phyloP scores from a whole-genome alignment of 129 eudicot genomes.

The Arctium minus region DNA sequence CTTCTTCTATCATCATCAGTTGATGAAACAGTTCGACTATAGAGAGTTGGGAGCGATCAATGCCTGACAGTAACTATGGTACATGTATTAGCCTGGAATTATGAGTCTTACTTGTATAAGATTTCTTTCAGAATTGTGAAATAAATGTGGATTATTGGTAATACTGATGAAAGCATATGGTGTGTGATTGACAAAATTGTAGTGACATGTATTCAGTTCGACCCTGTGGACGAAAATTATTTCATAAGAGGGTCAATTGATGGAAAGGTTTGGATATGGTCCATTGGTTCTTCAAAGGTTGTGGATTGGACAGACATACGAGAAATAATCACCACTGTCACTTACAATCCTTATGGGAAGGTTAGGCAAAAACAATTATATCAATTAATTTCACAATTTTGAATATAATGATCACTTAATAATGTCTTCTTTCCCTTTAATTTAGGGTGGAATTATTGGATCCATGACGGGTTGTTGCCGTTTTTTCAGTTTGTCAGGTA shows the following conservation, averaged over 20 bases:
- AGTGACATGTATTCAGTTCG: slow-evolving; percentile 88
- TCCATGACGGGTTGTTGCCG: no score
- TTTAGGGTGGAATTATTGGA: no score
- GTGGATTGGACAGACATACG: slow-evolving; percentile 74
- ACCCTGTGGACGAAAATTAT: slow-evolving; percentile 62
- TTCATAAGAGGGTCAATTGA: slow-evolving; percentile 90
- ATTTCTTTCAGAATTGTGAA: no score
- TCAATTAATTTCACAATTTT: no score
- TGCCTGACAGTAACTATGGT: no score
- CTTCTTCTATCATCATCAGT: slow-evolving; percentile 74
- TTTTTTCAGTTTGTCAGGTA: no score
- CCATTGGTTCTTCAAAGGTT: slow-evolving; percentile 49
- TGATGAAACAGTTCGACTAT: slow-evolving; percentile 80
- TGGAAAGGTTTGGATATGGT: slow-evolving; percentile 91
- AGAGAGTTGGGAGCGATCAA: slow-evolving; percentile 63
- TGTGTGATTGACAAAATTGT: slow-evolving; percentile 23
- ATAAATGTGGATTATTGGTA: no score
- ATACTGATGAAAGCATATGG: neutral
- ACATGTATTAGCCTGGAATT: no score
- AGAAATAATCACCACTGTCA: slow-evolving; percentile 80
- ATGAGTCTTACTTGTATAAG: no score
- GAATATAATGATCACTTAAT: no score
- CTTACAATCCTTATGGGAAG: slow-evolving; percentile 86
- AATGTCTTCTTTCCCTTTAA: no score
- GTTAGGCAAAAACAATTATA: slow-evolving; percentile 22